Evolutionary conservation across 768 basidiomycete species (phyloP), one percentile per base, ranked within the genome.

Genomic region (Naematelia aurantialba): DNA sequence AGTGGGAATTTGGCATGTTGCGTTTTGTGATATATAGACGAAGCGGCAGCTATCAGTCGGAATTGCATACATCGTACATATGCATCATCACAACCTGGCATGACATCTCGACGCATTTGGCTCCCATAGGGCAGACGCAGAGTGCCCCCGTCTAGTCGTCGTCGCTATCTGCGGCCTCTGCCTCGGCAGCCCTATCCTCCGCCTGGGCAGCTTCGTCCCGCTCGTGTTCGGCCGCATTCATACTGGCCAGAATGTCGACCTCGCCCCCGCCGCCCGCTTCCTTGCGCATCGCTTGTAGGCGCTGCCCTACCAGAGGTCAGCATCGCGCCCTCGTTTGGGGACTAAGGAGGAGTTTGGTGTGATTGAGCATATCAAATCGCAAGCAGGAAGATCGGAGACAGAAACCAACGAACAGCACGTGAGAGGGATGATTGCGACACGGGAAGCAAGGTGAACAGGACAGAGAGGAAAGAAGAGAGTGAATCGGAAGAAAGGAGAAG

Each of bases 211-310:
- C 66, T 19, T 61, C 66, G 29, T 73, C 65, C 54, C 64, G 47
- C 55, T 75, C 72, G 11, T 73, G 67, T 46, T 70, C 59, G 22
- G 59, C 66, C 17, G 74, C 74, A 52, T 73, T 64, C 55, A 76
- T 69, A 56, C 65, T 61, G 26, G 74, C 74, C 30, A 76, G 56
- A 17, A 76, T 51, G 47, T 76, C 72, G 19, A 72, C 69, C 52
- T 70, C 56, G 21, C 55, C 53, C 34, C 45, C 56, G 25, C 60
- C 59, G 22, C 68, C 63, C 45, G 59, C 60, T 27, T 67, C 62
- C 52, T 68, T 72, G 49, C 65, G 68, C 65, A 74, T 68, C 2
- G 66, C 49, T 53, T 75, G 75, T 46, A 77, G 55, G 31, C 75
- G 62, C 67, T 74, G 73, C 17, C 75, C 75, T 77, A 2, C 11